These are phyloP conservation scores for Zelonia costaricensis DNA, from an alignment of 208 protist species.

Conservation along the genomic window DNA sequence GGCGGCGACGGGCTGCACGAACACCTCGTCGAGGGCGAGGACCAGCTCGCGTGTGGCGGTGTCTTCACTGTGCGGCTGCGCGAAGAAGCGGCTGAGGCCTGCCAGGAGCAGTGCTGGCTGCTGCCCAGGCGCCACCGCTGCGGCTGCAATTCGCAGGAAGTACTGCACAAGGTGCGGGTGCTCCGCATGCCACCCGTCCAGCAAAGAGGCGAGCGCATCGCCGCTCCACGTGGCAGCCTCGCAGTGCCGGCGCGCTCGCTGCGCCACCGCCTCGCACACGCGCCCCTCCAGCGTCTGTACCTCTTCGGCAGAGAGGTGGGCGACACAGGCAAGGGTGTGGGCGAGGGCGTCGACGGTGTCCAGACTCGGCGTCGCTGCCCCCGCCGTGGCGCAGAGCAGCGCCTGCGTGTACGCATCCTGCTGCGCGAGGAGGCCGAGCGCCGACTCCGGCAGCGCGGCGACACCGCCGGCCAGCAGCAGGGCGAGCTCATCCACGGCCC, in stretches of 20 bases:
- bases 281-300: conserved; percentile 1
- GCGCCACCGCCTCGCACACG: neutral
- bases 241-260: conserved; percentile 7
- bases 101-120: conserved; percentile 26
- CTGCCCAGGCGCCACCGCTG: conserved; percentile 11
- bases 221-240: conserved; percentile 7
- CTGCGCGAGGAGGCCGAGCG: conserved; percentile 2
- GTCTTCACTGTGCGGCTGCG: conserved; percentile 6
- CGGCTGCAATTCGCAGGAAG: conserved; percentile 21
- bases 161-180: conserved; percentile 28
- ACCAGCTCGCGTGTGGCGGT: conserved; percentile 12
- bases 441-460: conserved; percentile 10
- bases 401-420: conserved; percentile 33
- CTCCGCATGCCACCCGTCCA: conserved; percentile 33
- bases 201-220: conserved; percentile 22
- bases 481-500: conserved; percentile 5
- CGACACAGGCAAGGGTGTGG: conserved; percentile 28
- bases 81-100: conserved; percentile 20
- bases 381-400: conserved; percentile 27
- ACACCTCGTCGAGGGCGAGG: neutral
- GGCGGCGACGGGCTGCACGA: conserved; percentile 11
- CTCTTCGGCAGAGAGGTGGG: conserved; percentile 14
- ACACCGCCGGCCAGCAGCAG: conserved; percentile 8
- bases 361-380: conserved; percentile 2
- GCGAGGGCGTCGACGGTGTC: conserved; percentile 20